Evolutionary conservation across 2,329 filamentous ascomycete species (phyloP).

Genomic region (Fusarium temperatum): DNA sequence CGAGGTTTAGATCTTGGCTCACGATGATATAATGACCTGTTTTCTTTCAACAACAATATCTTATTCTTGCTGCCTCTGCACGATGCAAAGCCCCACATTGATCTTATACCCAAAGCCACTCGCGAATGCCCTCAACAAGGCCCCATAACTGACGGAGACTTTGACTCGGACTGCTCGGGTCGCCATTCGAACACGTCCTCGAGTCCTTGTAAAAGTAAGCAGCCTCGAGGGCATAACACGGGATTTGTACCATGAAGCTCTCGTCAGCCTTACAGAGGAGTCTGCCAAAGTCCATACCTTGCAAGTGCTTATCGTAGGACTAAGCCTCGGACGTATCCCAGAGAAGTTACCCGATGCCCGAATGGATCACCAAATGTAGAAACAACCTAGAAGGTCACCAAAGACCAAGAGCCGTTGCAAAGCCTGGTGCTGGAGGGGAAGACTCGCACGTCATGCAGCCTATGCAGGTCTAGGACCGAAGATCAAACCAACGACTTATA

Average conservation of each 20-base stretch:
- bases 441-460: constrained; percentile 14
- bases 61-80: not conserved
- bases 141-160: not conserved
- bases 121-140: not conserved
- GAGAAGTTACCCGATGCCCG: not conserved
- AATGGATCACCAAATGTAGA: not conserved
- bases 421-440: not conserved
- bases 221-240: constrained; percentile 6
- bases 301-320: constrained; percentile 42
- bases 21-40: constrained; percentile 36
- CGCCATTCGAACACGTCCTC: not conserved
- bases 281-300: constrained; percentile 14
- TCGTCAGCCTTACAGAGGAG: constrained; percentile 41
- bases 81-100: not conserved
- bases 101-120: not conserved
- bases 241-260: constrained; percentile 29
- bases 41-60: not conserved
- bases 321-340: not conserved
- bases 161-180: not conserved
- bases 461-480: constrained; percentile 16
- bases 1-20: constrained; percentile 23
- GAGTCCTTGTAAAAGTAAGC: constrained; percentile 1
- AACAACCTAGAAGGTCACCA: constrained; percentile 2
- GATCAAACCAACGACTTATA: constrained; percentile 22
- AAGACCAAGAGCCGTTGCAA: not conserved